Evolutionary conservation across 805 yeast genomes (phyloP).

Genomic region (Jamesozyma gamospora): DNA sequence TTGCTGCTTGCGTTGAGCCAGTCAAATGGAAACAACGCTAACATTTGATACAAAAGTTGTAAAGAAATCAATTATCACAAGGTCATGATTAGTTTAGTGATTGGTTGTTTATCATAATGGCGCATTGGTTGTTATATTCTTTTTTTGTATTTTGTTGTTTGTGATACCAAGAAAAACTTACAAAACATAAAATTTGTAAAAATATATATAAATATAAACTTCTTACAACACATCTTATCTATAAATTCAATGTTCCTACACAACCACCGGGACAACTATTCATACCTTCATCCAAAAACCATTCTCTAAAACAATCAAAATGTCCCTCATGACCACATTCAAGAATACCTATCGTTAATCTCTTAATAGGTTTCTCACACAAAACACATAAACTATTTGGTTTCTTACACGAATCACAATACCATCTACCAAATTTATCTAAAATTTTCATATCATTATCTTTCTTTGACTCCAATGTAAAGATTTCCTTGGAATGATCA

Average conservation of each 20-base stretch:
- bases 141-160: too few species aligned
- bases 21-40: too few species aligned
- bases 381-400: constrained; percentile 61
- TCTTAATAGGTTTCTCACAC: constrained; percentile 70
- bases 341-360: constrained; percentile 48
- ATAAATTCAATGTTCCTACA: constrained; percentile 3
- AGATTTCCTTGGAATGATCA: constrained; percentile 40
- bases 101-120: too few species aligned
- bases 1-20: too few species aligned
- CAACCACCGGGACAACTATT: constrained; percentile 74
- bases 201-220: background rate
- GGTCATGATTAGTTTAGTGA: too few species aligned
- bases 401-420: constrained; percentile 61
- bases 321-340: constrained; percentile 87
- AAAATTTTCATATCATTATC: constrained; percentile 25
- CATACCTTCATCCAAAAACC: constrained; percentile 62
- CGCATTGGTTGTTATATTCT: too few species aligned
- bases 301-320: constrained; percentile 62
- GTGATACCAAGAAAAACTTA: too few species aligned
- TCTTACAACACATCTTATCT: background rate
- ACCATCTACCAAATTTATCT: constrained; percentile 62
- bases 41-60: too few species aligned
- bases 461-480: constrained; percentile 16
- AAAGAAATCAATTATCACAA: too few species aligned
- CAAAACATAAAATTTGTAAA: background rate